Conservation (phyloP, 164 flowering plant genomes). For the Sextonia rubra region DNA sequence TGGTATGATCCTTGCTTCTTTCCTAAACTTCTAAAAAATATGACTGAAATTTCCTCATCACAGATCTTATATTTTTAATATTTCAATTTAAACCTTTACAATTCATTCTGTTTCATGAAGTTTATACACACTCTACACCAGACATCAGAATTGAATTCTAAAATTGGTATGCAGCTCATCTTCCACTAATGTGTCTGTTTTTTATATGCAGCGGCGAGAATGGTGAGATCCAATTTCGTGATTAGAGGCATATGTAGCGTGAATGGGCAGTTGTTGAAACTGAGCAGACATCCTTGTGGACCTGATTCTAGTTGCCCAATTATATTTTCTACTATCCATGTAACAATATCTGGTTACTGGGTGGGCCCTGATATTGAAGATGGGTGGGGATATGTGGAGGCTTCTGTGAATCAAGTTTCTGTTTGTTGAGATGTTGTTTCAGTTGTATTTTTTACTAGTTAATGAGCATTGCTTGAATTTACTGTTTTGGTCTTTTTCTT, state of each 20-base stretch:
- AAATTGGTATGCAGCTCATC: not conserved
- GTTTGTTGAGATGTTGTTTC: no score
- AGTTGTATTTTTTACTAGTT: not conserved
- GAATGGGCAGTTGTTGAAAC: conserved; percentile 7
- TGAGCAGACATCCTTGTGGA: conserved; percentile 12
- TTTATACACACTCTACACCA: no score
- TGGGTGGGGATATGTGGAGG: conserved; percentile 85
- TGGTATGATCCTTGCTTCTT: not conserved
- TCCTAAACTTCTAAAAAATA: not conserved
- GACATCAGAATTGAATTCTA: not conserved
- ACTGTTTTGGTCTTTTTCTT: not conserved
- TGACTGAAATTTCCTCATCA: not conserved
- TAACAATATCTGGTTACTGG: conserved; percentile 68
- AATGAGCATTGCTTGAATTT: not conserved
- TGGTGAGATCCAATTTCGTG: conserved; percentile 3
- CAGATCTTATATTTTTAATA: not conserved
- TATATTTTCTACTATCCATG: conserved; percentile 23
- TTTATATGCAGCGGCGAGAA: conserved; percentile 27
- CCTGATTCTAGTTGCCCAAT: conserved; percentile 14
- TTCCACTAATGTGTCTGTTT: not conserved
- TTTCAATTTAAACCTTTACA: not conserved
- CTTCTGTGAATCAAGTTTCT: conserved; percentile 42
- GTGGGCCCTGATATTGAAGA: conserved; percentile 85
- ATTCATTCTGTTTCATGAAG: no score
- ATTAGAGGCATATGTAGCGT: conserved; percentile 15